phyloP scores from a whole-genome alignment of 225 moss, liverwort and hornwort species.

The Takakia lepidozioides region DNA sequence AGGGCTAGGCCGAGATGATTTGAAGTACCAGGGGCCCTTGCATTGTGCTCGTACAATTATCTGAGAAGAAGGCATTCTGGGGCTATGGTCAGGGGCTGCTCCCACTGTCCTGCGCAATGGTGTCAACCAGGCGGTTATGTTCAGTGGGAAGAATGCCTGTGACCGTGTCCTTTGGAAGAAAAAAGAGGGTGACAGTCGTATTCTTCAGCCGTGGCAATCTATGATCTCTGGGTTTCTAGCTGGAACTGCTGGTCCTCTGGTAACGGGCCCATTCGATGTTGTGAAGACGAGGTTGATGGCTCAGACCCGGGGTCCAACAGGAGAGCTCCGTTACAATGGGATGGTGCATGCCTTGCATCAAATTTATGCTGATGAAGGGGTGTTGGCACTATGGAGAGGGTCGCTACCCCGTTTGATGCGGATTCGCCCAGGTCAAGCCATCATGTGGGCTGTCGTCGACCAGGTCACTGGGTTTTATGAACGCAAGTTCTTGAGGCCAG shows the following conservation, averaged over 20 bases:
- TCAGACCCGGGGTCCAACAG: constrained; percentile 46
- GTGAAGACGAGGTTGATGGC: constrained; percentile 98
- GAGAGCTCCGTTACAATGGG: constrained; percentile 58
- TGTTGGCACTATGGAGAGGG: constrained; percentile 86
- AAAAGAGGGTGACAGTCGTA: constrained; percentile 74
- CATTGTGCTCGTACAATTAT: constrained; percentile 76
- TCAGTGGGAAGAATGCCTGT: constrained; percentile 59
- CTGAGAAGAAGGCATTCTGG: constrained; percentile 70
- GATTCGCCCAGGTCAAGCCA: constrained; percentile 96
- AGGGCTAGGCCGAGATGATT: constrained; percentile 58
- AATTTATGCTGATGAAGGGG: constrained; percentile 75
- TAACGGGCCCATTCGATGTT: constrained; percentile 97
- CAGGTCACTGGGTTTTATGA: constrained; percentile 69
- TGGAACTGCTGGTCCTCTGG: constrained; percentile 79
- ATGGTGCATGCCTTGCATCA: constrained; percentile 68
- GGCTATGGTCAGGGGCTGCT: constrained; percentile 86
- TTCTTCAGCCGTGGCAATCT: constrained; percentile 89
- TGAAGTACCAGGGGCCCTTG: constrained; percentile 77
- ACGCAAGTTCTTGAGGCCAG: constrained; percentile 29
- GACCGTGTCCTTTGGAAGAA: constrained; percentile 74
- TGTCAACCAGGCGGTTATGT: constrained; percentile 95
- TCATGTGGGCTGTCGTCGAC: constrained; percentile 98
- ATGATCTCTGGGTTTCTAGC: constrained; percentile 93
- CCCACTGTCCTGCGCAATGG: constrained; percentile 90
- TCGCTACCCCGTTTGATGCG: constrained; percentile 91